A percentile compares a stretch with the other conserved stretches of the same genome.
These are phyloP conservation scores for Croton setiger DNA, from an alignment of 441 rosid genomes.

Conservation along the genomic window DNA sequence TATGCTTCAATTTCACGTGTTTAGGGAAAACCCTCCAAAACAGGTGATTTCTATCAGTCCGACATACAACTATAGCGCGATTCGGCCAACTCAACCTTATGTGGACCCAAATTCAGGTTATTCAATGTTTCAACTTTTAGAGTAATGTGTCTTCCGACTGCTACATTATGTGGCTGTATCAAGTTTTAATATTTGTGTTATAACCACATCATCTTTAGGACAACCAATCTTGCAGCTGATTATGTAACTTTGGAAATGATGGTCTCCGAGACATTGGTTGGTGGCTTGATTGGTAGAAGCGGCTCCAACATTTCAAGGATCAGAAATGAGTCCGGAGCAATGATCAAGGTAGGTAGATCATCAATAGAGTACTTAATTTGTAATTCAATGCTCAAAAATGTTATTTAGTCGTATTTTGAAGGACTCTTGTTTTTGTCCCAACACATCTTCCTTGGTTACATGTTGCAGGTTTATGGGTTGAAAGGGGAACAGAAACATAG, in stretches of 20 bases:
- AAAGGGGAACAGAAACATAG: constrained; percentile 56
- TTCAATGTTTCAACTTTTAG: constrained; percentile 19
- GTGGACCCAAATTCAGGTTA: constrained; percentile 57
- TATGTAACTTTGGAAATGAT: constrained; percentile 60
- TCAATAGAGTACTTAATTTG: not conserved
- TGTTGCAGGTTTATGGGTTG: constrained; percentile 54
- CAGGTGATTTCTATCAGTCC: constrained; percentile 66
- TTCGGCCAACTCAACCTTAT: constrained; percentile 37
- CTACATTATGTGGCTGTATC: constrained; percentile 31
- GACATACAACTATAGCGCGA: constrained; percentile 40
- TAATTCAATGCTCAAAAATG: too few relatives aligned
- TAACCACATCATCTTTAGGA: constrained; percentile 59
- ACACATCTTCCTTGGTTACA: not conserved
- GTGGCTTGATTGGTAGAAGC: constrained; percentile 59
- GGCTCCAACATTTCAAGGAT: constrained; percentile 72
- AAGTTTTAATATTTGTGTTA: constrained; percentile 45
- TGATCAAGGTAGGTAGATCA: constrained; percentile 43
- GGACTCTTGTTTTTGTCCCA: too few relatives aligned
- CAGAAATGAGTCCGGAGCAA: constrained; percentile 64
- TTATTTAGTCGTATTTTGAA: not conserved
- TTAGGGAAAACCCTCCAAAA: constrained; percentile 58
- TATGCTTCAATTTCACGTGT: constrained; percentile 13
- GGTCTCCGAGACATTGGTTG: constrained; percentile 56
- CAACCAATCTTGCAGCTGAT: constrained; percentile 71
- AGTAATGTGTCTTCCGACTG: constrained; percentile 18